Percentiles rank a stretch among this genome's conserved stretches.
Evolutionary conservation across 2,329 filamentous ascomycete genomes (phyloP).

Genomic region (Fusarium sp.): DNA sequence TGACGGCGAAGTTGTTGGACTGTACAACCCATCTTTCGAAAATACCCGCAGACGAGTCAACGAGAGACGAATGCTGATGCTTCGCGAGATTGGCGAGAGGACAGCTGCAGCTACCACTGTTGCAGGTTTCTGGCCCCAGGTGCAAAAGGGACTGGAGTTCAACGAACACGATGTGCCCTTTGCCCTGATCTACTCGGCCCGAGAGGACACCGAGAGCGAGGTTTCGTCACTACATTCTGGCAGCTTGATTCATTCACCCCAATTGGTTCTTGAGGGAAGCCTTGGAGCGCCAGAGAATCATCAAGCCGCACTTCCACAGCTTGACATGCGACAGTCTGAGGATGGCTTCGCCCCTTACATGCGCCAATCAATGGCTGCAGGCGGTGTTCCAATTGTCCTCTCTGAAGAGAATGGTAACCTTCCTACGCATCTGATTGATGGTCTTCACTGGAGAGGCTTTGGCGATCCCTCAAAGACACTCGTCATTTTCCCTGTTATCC

Average conservation of each 20-base stretch:
- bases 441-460: slow-evolving; percentile 77
- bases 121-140: slow-evolving; percentile 78
- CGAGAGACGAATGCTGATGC: slow-evolving; percentile 81
- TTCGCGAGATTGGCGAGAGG: slow-evolving; percentile 81
- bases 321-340: slow-evolving; percentile 77
- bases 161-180: slow-evolving; percentile 84
- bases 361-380: slow-evolving; percentile 76
- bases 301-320: slow-evolving; percentile 65
- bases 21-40: slow-evolving; percentile 86
- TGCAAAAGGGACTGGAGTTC: slow-evolving; percentile 75
- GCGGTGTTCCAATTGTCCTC: slow-evolving; percentile 74
- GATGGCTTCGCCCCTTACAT: slow-evolving; percentile 83
- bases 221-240: slow-evolving; percentile 77
- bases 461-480: slow-evolving; percentile 76
- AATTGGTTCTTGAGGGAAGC: slow-evolving; percentile 77
- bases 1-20: slow-evolving; percentile 78
- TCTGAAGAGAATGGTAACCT: slow-evolving; percentile 75
- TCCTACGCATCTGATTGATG: slow-evolving; percentile 72
- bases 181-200: slow-evolving; percentile 80
- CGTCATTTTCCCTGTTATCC: slow-evolving; percentile 82
- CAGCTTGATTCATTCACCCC: slow-evolving; percentile 69
- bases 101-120: slow-evolving; percentile 79
- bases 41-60: slow-evolving; percentile 83
- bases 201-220: slow-evolving; percentile 78
- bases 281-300: slow-evolving; percentile 76